Conservation (phyloP, 208 protist species). For the Crithidia brevicula region DNA sequence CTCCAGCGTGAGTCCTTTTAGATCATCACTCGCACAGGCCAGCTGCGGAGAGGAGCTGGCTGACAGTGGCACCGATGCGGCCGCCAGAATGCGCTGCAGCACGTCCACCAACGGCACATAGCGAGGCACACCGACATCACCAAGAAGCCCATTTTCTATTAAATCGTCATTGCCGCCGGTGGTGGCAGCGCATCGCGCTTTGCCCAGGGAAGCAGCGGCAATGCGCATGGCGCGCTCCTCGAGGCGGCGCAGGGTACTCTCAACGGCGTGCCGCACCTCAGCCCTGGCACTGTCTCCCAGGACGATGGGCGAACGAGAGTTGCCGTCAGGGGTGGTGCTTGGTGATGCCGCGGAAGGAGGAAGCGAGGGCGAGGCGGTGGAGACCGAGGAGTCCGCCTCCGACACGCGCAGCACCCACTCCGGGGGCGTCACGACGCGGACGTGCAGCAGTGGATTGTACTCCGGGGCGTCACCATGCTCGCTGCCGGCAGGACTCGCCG, state of each 20-base stretch:
- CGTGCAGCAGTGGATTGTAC: constrained; percentile 30
- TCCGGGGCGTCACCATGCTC: neutral
- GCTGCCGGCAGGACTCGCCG: neutral
- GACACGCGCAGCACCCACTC: constrained; percentile 9
- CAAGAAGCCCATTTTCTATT: neutral
- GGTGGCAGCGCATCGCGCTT: neutral
- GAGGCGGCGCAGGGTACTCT: neutral
- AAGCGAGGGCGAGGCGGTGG: neutral
- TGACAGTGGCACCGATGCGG: too few species aligned
- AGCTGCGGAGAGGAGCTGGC: too few species aligned
- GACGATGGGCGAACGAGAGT: too few species aligned
- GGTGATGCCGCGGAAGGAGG: too few species aligned
- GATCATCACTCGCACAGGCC: neutral
- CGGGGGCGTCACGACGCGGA: constrained; percentile 12
- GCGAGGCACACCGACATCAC: neutral
- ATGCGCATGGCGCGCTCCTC: neutral
- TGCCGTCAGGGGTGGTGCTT: too few species aligned
- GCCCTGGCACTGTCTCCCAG: neutral
- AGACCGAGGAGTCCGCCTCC: neutral
- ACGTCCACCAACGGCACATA: constrained; percentile 8
- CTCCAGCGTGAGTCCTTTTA: constrained; percentile 9
- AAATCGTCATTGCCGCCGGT: neutral
- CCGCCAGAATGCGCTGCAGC: constrained; percentile 3
- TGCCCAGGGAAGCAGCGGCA: neutral
- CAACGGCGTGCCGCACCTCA: neutral